Conservation (phyloP, 2,329 filamentous ascomycete genomes). For the Penicillium fuscoglaucum region DNA sequence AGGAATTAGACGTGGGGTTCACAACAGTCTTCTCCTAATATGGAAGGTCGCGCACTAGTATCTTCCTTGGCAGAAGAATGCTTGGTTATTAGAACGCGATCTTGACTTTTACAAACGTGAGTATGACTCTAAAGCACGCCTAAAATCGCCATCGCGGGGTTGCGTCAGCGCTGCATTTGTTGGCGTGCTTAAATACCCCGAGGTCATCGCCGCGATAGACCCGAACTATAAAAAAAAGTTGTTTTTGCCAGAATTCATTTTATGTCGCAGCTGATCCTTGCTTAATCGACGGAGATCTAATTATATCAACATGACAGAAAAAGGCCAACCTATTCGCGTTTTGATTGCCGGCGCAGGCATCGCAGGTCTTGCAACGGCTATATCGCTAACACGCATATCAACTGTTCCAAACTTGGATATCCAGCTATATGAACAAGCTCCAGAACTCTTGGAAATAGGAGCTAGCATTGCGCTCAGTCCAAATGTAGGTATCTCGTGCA, state of each 20-base stretch:
- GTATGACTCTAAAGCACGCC: constrained; percentile 5
- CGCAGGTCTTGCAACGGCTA: constrained; percentile 50
- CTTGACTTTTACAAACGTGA: background rate
- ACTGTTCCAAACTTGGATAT: constrained; percentile 40
- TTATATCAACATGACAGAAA: constrained; percentile 1
- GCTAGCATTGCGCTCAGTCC: constrained; percentile 40
- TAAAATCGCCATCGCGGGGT: constrained; percentile 17
- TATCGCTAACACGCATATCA: constrained; percentile 39
- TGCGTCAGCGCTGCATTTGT: constrained; percentile 14
- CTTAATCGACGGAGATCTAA: background rate
- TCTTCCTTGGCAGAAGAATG: background rate
- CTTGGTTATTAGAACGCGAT: background rate
- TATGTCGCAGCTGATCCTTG: background rate
- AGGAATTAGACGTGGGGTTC: background rate
- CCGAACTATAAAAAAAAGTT: background rate
- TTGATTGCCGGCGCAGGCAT: constrained; percentile 55
- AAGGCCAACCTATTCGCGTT: constrained; percentile 29
- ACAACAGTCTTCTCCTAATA: background rate
- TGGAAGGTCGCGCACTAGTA: background rate
- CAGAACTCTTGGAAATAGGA: constrained; percentile 30
- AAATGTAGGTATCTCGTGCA: constrained; percentile 38
- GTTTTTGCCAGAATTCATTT: background rate
- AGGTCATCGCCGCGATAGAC: background rate
- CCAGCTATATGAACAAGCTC: constrained; percentile 53
- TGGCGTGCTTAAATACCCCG: constrained; percentile 27